Percentiles rank a stretch among this genome's conserved stretches.
phyloP scores from a whole-genome alignment of 257 asterid genomes.

The Knoxia roxburghii region DNA sequence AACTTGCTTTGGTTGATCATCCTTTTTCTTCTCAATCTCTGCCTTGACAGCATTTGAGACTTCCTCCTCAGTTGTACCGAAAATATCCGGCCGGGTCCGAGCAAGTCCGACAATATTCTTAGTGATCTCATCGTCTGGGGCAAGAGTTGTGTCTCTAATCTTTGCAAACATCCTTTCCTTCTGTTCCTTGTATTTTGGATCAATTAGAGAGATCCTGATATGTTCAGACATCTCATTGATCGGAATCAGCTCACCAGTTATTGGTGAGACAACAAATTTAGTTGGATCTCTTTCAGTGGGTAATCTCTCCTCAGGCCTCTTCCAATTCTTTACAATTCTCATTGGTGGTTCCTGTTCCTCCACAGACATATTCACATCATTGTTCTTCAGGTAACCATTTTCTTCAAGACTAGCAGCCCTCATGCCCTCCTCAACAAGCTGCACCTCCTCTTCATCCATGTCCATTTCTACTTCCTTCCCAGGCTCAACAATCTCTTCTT shows the following conservation, averaged over 20 bases:
- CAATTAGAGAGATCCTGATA: constrained; percentile 92
- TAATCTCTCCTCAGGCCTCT: constrained; percentile 88
- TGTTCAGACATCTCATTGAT: constrained; percentile 93
- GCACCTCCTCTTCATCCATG: constrained; percentile 97
- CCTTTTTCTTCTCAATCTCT: constrained; percentile 87
- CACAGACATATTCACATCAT: constrained; percentile 34
- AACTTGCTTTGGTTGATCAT: constrained; percentile 93
- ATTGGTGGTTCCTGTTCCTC: constrained; percentile 82
- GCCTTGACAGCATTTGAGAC: constrained; percentile 96
- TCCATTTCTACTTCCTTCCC: constrained; percentile 96
- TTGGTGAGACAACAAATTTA: constrained; percentile 74
- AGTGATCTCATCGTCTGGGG: constrained; percentile 90
- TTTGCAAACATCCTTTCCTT: constrained; percentile 98
- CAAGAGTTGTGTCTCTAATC: constrained; percentile 89
- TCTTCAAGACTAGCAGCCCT: constrained; percentile 78
- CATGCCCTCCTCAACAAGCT: constrained; percentile 94
- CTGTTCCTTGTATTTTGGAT: constrained; percentile 92
- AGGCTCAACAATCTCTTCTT: constrained; percentile 73
- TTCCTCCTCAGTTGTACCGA: constrained; percentile 97
- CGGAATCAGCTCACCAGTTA: constrained; percentile 79
- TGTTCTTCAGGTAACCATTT: constrained; percentile 39
- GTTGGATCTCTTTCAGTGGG: constrained; percentile 82
- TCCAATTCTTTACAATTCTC: constrained; percentile 92
- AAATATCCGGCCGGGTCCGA: constrained; percentile 85
- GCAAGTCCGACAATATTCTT: constrained; percentile 94